Percentiles rank a stretch among this genome's conserved stretches.
Conservation (phyloP, 2,329 filamentous ascomycete species). For the Fusarium graminum region DNA sequence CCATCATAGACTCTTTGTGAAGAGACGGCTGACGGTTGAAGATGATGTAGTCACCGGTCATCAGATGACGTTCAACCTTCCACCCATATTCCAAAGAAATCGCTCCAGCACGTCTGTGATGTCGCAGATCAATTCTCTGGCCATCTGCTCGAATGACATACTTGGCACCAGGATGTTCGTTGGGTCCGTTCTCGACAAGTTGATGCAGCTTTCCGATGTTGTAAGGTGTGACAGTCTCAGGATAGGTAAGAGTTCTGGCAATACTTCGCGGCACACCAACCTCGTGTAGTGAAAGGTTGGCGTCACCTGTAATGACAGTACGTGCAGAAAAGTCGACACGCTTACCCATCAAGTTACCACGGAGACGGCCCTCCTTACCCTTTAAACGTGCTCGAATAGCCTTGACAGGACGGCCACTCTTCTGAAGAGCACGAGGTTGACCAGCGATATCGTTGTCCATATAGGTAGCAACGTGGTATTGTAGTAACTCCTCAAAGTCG, state of each 20-base stretch:
- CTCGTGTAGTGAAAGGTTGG: constrained; percentile 95
- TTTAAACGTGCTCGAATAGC: constrained; percentile 97
- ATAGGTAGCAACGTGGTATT: constrained; percentile 98
- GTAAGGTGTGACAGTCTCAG: constrained; percentile 96
- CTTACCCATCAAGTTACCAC: constrained; percentile 99
- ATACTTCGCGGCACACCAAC: constrained; percentile 97
- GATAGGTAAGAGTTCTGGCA: constrained; percentile 92
- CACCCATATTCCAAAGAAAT: constrained; percentile 94
- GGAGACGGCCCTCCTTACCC: constrained; percentile 97
- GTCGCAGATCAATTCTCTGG: constrained; percentile 92
- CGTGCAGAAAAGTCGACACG: constrained; percentile 99
- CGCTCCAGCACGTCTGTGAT: constrained; percentile 88
- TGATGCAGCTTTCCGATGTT: constrained; percentile 94
- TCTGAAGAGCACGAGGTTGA: constrained; percentile 93
- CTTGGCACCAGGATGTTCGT: constrained; percentile 94
- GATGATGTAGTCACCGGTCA: constrained; percentile 97
- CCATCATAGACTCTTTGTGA: constrained; percentile 99
- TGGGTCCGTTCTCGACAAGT: constrained; percentile 92
- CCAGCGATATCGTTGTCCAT: constrained; percentile 99
- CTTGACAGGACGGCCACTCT: constrained; percentile 96
- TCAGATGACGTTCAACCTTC: constrained; percentile 98
- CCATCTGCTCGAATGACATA: constrained; percentile 96
- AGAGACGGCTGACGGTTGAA: constrained; percentile 99
- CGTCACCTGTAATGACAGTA: constrained; percentile 99
- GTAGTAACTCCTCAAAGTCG: constrained; percentile 91